A percentile compares a stretch with the other conserved stretches of the same genome.
These are phyloP conservation scores for Wickerhamiella galacta DNA, from an alignment of 805 yeast genomes.

Conservation along the genomic window DNA sequence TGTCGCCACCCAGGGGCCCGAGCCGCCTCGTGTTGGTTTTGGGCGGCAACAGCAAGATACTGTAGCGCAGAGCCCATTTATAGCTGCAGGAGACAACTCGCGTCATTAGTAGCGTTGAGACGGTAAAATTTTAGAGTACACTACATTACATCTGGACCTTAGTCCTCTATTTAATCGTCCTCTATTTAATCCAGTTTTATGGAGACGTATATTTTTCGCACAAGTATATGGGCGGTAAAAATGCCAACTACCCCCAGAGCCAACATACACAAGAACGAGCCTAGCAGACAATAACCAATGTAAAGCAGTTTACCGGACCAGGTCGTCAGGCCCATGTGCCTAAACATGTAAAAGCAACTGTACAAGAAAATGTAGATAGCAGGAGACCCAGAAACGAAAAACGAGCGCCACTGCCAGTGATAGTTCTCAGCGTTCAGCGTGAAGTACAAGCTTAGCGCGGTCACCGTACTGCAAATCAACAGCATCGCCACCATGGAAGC, in stretches of 20 bases:
- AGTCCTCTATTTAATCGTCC: not conserved
- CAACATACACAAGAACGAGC: slow-evolving; percentile 55
- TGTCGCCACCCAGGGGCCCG: too few relatives aligned
- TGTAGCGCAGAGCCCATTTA: too few relatives aligned
- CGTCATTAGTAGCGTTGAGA: too few relatives aligned
- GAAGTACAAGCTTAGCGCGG: slow-evolving; percentile 67
- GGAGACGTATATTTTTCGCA: slow-evolving; percentile 62
- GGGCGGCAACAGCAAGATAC: too few relatives aligned
- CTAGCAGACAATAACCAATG: slow-evolving; percentile 63
- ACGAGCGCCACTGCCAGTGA: slow-evolving; percentile 94
- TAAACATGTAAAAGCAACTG: slow-evolving; percentile 37
- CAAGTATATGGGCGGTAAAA: slow-evolving; percentile 52
- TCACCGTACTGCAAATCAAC: slow-evolving; percentile 62
- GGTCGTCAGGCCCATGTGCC: slow-evolving; percentile 50
- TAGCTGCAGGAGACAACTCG: too few relatives aligned
- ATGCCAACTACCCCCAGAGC: slow-evolving; percentile 84
- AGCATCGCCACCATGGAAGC: slow-evolving; percentile 75
- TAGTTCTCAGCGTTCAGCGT: slow-evolving; percentile 81
- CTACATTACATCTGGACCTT: not conserved
- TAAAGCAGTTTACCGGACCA: slow-evolving; percentile 62
- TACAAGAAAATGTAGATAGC: slow-evolving; percentile 72
- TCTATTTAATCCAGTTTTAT: slow-evolving; percentile 77
- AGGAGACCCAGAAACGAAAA: slow-evolving; percentile 79
- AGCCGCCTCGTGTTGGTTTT: too few relatives aligned
- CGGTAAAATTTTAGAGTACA: too few relatives aligned